Evolutionary conservation across 2,329 filamentous ascomycete species (phyloP), one percentile per base, ranked within the genome.

Genomic region (Onygenales sp.): DNA sequence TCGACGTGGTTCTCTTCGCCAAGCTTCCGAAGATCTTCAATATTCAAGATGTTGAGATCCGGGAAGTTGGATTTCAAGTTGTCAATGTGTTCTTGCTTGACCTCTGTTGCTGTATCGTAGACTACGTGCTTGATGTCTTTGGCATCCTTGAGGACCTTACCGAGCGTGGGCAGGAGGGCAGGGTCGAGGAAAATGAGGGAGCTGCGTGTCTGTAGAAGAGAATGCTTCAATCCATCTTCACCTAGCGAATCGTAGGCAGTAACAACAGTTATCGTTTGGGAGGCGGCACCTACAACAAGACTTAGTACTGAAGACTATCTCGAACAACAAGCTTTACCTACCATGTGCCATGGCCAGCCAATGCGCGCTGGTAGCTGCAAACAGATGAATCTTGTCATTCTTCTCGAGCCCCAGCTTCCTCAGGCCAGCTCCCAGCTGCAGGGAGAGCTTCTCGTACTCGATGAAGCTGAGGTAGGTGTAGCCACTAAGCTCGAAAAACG

Each of bases 211-310:
- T 69, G 66, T 10, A 51, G 42, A 21, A 69, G 59, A 27, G 66
- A 69, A 55, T 69, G 65, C 36, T 58, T 60, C 49, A 69, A 53
- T 14, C 66, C 66, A 35, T 69, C 66, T 52, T 67, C 63, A 35
- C 67, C 67, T 0, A 69, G 57, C 10, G 66, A 67, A 50, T 69
- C 67, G 56, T 69, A 69, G 10, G 66, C 65, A 33, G 70, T 97
- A 50, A 96, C 92, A 60, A 96, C 91, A 55, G 88, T 83, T 68
- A 96, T 83, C 44, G 88, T 91, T 72, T 97, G 92, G 13, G 90
- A 91, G 17, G 84, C 72, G 53, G 81, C 86, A 76, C 75, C 76
- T 78, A 55, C 5, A 27, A 27, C 5, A 27, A 27, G 5, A 5
- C 21, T 27, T 27, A 27, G 21, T 27, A 5, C 21, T 27, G 21